Evolutionary conservation across 108 stramenopile genomes (phyloP), one percentile per base, ranked within the genome.

Genomic region (Stephanodiscus triporus): DNA sequence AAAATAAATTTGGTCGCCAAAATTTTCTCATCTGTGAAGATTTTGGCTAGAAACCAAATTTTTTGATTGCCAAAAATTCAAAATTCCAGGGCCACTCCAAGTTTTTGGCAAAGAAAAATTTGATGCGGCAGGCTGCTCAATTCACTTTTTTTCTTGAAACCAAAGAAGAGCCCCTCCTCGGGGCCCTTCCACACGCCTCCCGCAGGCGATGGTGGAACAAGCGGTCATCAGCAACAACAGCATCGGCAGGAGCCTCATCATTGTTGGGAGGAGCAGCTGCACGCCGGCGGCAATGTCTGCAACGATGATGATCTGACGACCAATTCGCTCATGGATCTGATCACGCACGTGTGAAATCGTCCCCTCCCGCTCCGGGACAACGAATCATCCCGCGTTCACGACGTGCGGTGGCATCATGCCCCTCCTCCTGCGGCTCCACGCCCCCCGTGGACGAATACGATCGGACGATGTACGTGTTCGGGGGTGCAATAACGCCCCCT

Each of bases 401-500:
- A 67, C 26, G 27, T 94, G 93, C 57, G 29, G 74, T 0, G 55
- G 75, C 17, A 19, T 37, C 10, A 88, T 94, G 90, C 47, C 70
- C 62, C 75, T 90, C 16, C 64, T 94, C 6, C 51, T 86, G 0
- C 90, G 90, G 53, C 26, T 94, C 5, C 58, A 82, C 57, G 63
- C 82, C 26, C 77, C n/a, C 87, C 0, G 14, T 84, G 64, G 58
- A 73, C 47, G 83, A 76, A 13, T 32, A 80, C 24, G 84, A 76
- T 49, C 55, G 86, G 30, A 66, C 75, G 23, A 9, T 85, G 34
- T 79, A 76, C 24, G 69, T 87, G 19, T 85, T 81, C 70, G 80
- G 85, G n/a, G n/a, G n/a, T 86, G 85, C 85, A 83, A 89, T 72
- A 60, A 59, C 40, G 42, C 75, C 50, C 45, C 75, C 13, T 90